Evolutionary conservation across 2,329 filamentous ascomycete species (phyloP).

Genomic region (Fusarium albidum): DNA sequence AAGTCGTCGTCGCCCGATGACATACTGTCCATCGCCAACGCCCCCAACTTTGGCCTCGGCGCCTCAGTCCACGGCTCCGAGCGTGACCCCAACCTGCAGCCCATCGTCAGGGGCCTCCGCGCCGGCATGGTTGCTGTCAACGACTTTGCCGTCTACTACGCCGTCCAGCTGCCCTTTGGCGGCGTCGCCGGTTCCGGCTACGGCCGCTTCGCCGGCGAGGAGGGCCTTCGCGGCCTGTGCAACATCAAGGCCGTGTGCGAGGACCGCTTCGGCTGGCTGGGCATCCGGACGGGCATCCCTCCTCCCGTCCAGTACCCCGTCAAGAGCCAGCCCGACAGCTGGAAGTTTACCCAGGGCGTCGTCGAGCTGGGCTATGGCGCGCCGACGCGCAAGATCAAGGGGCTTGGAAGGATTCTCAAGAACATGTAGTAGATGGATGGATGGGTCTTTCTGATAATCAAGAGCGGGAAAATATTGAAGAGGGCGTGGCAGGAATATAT

Average conservation of each 20-base stretch:
- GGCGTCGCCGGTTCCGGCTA: slow-evolving; percentile 91
- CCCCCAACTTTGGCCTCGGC: slow-evolving; percentile 84
- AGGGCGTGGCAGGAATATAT: neutral
- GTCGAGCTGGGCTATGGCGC: slow-evolving; percentile 68
- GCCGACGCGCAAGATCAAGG: slow-evolving; percentile 48
- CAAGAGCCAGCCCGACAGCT: slow-evolving; percentile 67
- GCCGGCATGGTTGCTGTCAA: slow-evolving; percentile 95
- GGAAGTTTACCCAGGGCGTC: slow-evolving; percentile 69
- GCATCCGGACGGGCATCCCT: slow-evolving; percentile 80
- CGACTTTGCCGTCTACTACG: slow-evolving; percentile 93
- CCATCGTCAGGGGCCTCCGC: slow-evolving; percentile 73
- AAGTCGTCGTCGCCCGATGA: slow-evolving; percentile 64
- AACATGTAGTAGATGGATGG: slow-evolving; percentile 54
- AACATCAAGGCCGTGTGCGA: slow-evolving; percentile 88
- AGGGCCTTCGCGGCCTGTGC: slow-evolving; percentile 84
- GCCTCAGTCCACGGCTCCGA: slow-evolving; percentile 85
- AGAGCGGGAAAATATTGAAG: neutral
- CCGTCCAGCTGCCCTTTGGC: slow-evolving; percentile 93
- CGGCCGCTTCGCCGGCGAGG: slow-evolving; percentile 89
- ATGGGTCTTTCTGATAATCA: neutral
- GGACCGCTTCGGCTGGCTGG: slow-evolving; percentile 71
- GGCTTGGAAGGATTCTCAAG: slow-evolving; percentile 51
- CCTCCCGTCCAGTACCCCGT: slow-evolving; percentile 84
- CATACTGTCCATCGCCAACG: slow-evolving; percentile 82
- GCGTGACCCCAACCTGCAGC: slow-evolving; percentile 64